phyloP scores from a whole-genome alignment of 305 asterid genomes.

The Fraxinus ornus region DNA sequence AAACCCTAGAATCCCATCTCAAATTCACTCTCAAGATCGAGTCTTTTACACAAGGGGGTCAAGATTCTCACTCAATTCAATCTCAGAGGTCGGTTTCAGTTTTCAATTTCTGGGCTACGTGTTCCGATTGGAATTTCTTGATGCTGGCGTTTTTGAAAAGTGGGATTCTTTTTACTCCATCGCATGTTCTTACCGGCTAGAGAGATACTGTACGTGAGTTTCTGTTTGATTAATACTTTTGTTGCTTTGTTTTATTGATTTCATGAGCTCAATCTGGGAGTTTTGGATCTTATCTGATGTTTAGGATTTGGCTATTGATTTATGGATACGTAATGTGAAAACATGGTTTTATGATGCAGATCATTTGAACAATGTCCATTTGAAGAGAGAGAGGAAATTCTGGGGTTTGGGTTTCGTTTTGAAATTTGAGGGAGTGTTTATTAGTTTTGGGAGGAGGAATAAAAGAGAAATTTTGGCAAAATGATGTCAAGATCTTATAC shows the following conservation, averaged over 20 bases:
- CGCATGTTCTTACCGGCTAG: slow-evolving; percentile 20
- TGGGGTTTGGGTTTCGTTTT: slow-evolving; percentile 28
- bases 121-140: slow-evolving; percentile 14
- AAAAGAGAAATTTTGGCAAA: slow-evolving; percentile 38
- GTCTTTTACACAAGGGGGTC: slow-evolving; percentile 23
- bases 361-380: slow-evolving; percentile 22
- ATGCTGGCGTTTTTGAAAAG: slow-evolving; percentile 29
- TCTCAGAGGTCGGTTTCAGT: slow-evolving; percentile 44
- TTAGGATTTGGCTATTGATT: slow-evolving; percentile 13
- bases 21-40: slow-evolving; percentile 25
- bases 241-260: slow-evolving; percentile 14
- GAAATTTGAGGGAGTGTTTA: slow-evolving; percentile 23
- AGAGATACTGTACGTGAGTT: slow-evolving; percentile 26
- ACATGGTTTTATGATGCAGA: slow-evolving; percentile 40
- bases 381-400: slow-evolving; percentile 28
- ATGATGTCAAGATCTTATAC: slow-evolving; percentile 99
- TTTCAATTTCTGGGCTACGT: slow-evolving; percentile 21
- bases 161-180: slow-evolving; percentile 12
- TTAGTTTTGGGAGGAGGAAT: slow-evolving; percentile 26
- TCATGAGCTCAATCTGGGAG: neutral
- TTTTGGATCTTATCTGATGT: slow-evolving; percentile 1
- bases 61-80: slow-evolving; percentile 35
- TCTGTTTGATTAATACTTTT: slow-evolving; percentile 37
- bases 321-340: slow-evolving; percentile 17
- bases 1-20: slow-evolving; percentile 37